These are phyloP conservation scores for Kazachstania africana DNA, from an alignment of 805 yeast species.

Conservation along the genomic window DNA sequence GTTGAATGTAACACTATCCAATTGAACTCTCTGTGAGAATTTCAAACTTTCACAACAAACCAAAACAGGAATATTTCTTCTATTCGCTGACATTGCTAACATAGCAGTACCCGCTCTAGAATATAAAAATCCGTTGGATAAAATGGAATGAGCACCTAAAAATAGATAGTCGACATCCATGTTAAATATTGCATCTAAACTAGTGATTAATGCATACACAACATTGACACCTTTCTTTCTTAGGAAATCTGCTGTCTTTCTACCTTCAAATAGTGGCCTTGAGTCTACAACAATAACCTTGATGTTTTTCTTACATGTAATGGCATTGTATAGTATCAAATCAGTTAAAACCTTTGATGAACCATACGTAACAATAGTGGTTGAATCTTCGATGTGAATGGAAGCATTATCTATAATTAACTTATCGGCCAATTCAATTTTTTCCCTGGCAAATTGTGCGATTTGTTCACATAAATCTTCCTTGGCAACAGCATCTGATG, in stretches of 20 bases:
- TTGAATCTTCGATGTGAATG: conserved; percentile 59
- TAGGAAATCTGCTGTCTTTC: conserved; percentile 55
- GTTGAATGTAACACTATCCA: conserved; percentile 89
- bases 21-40: conserved; percentile 88
- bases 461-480: conserved; percentile 50
- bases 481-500: conserved; percentile 49
- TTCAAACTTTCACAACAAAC: conserved; percentile 93
- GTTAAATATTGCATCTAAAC: conserved; percentile 68
- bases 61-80: conserved; percentile 82
- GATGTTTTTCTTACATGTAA: conserved; percentile 51
- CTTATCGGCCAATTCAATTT: conserved; percentile 70
- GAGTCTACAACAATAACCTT: conserved; percentile 83
- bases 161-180: conserved; percentile 78
- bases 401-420: conserved; percentile 76
- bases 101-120: conserved; percentile 93
- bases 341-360: conserved; percentile 74
- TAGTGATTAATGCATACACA: conserved; percentile 68
- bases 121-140: conserved; percentile 85
- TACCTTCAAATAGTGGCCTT: conserved; percentile 90
- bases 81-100: conserved; percentile 82
- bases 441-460: conserved; percentile 72
- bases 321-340: conserved; percentile 58
- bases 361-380: conserved; percentile 79
- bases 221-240: conserved; percentile 51
- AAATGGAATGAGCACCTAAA: conserved; percentile 93